Evolutionary conservation across 1,284 basidiomycete species (phyloP), one percentile per base, ranked within the genome.

Genomic region (Phellinidium pouzarii): DNA sequence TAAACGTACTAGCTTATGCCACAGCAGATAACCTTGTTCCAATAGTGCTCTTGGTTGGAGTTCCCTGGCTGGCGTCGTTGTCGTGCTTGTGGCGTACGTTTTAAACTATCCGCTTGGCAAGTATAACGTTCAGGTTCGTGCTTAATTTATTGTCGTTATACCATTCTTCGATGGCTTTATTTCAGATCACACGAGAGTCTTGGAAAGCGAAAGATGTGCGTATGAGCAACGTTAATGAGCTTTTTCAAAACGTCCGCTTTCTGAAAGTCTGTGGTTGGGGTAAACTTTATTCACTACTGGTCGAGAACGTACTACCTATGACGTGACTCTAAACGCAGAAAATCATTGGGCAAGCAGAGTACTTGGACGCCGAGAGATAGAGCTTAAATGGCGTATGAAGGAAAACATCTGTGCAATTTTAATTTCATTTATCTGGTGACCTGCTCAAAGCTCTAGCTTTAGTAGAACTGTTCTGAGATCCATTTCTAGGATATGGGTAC

Each of bases 21-120:
- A 12, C 37, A 17, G n/a, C 37, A 22, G 9, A 23, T 52, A 36
- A 29, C 40, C 27, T 22, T 37, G 1, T 11, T 46, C 14, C 19
- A 26, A 17, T 56, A 90, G 87, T 48, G 72, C 93, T 25, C 75
- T 93, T 37, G 91, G 91, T 6, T 91, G 87, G 86, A 87, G 87
- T 41, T 81, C 87, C 0, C 73, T 93, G 26, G 81, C 84, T 11
- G 88, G 88, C n/a, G 80, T 91, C 3, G 72, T 76, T 12, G 79
- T 91, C 25, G 76, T 92, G 14, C 62, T 84, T 4, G 58, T 87
- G 3, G 82, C 82, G 4, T 83, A 83, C 54, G 71, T 80, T 1
- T 60, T 87, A 57, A 86, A 85, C 62, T 82, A 80, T 57, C 79
- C 80, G 1, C 65, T 89, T 42, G 78, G 78, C 3, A 79, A 75